phyloP scores from a whole-genome alignment of 2,329 filamentous ascomycete species.

The Chalaropsis thielavioides region DNA sequence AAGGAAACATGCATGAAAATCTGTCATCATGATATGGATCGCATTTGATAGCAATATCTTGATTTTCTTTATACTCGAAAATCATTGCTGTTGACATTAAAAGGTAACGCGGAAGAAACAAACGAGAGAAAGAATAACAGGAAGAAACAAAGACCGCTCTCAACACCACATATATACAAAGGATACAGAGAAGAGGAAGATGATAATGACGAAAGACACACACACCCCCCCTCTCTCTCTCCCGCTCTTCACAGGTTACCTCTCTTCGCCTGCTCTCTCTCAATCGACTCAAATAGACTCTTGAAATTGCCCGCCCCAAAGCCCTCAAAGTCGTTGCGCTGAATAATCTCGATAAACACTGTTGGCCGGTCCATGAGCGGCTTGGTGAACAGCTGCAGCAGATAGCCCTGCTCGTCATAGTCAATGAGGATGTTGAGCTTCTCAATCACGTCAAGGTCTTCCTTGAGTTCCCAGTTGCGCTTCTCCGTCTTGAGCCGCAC shows the following conservation, averaged over 20 bases:
- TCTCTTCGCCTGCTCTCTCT: slow-evolving; percentile 74
- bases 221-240: background rate
- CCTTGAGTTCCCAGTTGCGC: slow-evolving; percentile 49
- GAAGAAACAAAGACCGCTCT: background rate
- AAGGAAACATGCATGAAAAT: background rate
- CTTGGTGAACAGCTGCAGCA: slow-evolving; percentile 65
- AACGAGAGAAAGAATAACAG: background rate
- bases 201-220: background rate
- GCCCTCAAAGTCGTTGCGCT: slow-evolving; percentile 76
- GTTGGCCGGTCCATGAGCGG: slow-evolving; percentile 89
- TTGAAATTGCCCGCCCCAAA: slow-evolving; percentile 96
- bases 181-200: background rate
- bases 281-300: slow-evolving; percentile 87
- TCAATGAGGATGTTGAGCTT: slow-evolving; percentile 79
- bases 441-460: slow-evolving; percentile 66
- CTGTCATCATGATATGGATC: background rate
- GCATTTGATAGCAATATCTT: background rate
- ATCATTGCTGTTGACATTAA: background rate
- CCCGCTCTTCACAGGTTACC: slow-evolving; percentile 55
- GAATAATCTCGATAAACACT: slow-evolving; percentile 93
- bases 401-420: slow-evolving; percentile 83
- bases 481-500: slow-evolving; percentile 52
- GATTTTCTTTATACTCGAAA: background rate
- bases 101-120: background rate
- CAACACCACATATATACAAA: background rate